Evolutionary conservation across 306 rosid genomes (phyloP), one percentile per base, ranked within the genome.

Genomic region (Glycine tomentella): DNA sequence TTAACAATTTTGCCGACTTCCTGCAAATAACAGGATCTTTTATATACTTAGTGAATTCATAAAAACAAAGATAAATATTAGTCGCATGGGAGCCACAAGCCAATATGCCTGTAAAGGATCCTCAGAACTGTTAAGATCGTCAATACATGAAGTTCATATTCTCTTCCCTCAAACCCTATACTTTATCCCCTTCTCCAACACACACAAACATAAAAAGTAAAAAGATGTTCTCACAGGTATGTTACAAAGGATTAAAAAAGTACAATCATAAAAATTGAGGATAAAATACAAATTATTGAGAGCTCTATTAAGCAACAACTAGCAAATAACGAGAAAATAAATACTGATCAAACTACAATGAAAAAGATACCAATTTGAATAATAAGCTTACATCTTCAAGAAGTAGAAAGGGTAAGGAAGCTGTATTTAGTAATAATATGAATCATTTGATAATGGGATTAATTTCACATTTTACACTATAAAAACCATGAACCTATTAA

Each of bases 1-100:
- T 70, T 48, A 45, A 81, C 80, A 72, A 62, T 70, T 79, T 85
- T 87, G 86, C 84, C 78, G 57, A 33, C 85, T 82, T 82, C 91
- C 93, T 89, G 93, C 70, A 82, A 81, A 84, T n/a, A 68, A 68
- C 3, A 36, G 62, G 67, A 80, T 72, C 50, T 59, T 69, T 81
- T 73, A 80, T 80, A 61, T 25, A 16, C 74, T 33, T 36, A 36
- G 46, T 6, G 5, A 64, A 36, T 13, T 36, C 69, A 64, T 36
- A 64, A 64, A 51, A 75, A 59, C 33, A 67, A 71, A 74, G 56
- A 84, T 80, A 80, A 74, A 62, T 62, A 57, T 71, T 7, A 36
- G 78, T 78, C 45, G 34, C n/a, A 59, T n/a, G 34, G 3, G 7
- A 63, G 44, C 44, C 46, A 42, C 46, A 42, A 42, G 46, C 46